Evolutionary conservation across 345 rosid species (phyloP).

Genomic region (Punica granatum): DNA sequence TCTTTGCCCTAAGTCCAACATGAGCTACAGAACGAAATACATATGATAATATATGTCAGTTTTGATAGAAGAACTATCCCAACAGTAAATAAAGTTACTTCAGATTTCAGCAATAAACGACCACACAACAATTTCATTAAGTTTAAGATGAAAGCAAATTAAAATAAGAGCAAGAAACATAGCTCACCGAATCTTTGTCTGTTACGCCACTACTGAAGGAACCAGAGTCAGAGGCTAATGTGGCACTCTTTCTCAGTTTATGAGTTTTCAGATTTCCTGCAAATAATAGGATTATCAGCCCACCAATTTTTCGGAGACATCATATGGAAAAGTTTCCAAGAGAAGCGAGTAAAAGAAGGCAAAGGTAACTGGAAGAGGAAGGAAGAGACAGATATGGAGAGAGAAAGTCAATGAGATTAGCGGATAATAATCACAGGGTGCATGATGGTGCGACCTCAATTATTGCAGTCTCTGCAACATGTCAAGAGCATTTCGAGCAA

Average conservation of each 20-base stretch:
- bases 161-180: conserved; percentile 16
- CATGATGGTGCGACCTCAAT: not conserved
- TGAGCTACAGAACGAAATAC: conserved; percentile 34
- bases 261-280: conserved; percentile 55
- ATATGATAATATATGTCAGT: conserved; percentile 8
- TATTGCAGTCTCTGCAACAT: not conserved
- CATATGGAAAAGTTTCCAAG: not conserved
- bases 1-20: conserved; percentile 31
- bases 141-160: too few relatives aligned
- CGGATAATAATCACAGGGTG: not conserved
- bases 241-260: conserved; percentile 27
- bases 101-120: not conserved
- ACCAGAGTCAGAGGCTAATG: conserved; percentile 43
- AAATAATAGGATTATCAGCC: conserved; percentile 18
- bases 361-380: not conserved
- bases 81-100: not conserved
- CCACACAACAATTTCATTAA: too few relatives aligned
- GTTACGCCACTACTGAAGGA: conserved; percentile 32
- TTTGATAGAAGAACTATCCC: not conserved
- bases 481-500: not conserved
- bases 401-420: not conserved
- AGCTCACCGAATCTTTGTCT: conserved; percentile 51
- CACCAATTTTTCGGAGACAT: not conserved
- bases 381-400: not conserved
- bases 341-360: not conserved